phyloP scores from a whole-genome alignment of 495 filamentous ascomycete genomes.

The Glutinoglossum americanum region DNA sequence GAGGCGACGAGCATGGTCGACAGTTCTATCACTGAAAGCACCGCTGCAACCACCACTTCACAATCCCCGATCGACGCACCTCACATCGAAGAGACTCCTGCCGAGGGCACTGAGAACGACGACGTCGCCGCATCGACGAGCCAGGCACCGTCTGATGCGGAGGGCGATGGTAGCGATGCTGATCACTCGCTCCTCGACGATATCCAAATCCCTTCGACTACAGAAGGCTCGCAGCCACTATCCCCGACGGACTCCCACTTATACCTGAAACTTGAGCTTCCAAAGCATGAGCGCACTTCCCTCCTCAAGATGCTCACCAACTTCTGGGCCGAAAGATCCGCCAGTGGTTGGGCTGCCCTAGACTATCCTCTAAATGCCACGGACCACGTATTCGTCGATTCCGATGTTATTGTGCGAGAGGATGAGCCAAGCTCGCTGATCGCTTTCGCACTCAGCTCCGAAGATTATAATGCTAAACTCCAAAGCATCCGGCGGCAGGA shows the following conservation, averaged over 20 bases:
- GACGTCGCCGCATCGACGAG: constrained; percentile 31
- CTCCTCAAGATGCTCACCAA: constrained; percentile 86
- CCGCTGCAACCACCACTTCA: background rate
- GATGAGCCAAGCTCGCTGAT: constrained; percentile 95
- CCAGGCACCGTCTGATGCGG: constrained; percentile 40
- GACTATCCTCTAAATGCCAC: constrained; percentile 67
- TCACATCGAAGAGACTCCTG: constrained; percentile 10
- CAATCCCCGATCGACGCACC: constrained; percentile 9
- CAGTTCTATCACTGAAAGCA: background rate
- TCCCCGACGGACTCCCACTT: constrained; percentile 32
- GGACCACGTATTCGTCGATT: constrained; percentile 93
- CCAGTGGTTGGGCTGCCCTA: constrained; percentile 83
- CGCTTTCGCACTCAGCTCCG: constrained; percentile 69
- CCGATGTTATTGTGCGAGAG: constrained; percentile 91
- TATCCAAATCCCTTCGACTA: constrained; percentile 40
- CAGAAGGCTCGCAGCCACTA: constrained; percentile 40
- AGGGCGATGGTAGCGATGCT: constrained; percentile 53
- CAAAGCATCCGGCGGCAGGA: constrained; percentile 40
- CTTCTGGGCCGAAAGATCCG: constrained; percentile 96
- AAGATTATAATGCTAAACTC: constrained; percentile 67
- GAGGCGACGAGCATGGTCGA: constrained; percentile 10
- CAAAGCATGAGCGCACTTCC: constrained; percentile 75
- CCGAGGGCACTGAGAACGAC: constrained; percentile 22
- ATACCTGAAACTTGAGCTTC: constrained; percentile 49
- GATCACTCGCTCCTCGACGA: constrained; percentile 44